Base-by-base conservation (phyloP, 176 grass and related monocot genomes). In the Aegilops speltoides region DNA sequence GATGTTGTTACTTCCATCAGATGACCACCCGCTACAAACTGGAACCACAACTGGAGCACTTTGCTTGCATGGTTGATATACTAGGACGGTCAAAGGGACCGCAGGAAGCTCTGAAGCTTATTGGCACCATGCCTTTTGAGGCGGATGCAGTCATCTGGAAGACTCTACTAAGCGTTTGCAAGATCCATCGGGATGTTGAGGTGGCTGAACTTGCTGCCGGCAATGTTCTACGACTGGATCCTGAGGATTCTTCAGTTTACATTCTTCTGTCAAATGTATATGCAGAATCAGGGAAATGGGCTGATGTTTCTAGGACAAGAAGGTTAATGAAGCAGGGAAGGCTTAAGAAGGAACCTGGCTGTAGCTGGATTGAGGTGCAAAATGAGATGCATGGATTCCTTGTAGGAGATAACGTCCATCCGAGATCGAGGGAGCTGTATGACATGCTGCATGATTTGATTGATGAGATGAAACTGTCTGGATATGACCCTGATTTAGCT, bases 61-160 rank as follows among this genome's bases (percentile, higher is more conserved):
- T 91, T 81, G 88, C 89, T 66, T 98, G 93, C 83, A 90, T 98
- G 93, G 89, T 98, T 62, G 95, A 98, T 87, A 93, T 98, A 85
- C 16, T 95, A 76, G 95, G 95, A 22, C 80, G 87, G 48, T 95
- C 77, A 34, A 90, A 98, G 73, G 89, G 95, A 23, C 76, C 91
- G 0, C 82, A 36, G 34, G 91, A 98, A 87, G 93, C 93, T 66
- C 76, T 92, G 75, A 76, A 93, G 16, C 80, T 98, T 71, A 87
- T 98, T 37, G 77, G 83, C 15, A 85, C 73, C 83, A 98, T 98
- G 89, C 89, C 93, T 45, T 85, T 95, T 46, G 85, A 93, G 82
- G 89, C 93, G 46, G 93, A 98, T 83, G 52, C 87, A 80, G 91
- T 98, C 79, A 89, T 98, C 52, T 98, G 93, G 95, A 92, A 92